Evolutionary conservation across 768 basidiomycete genomes (phyloP).

Genomic region (Boletus edulis): DNA sequence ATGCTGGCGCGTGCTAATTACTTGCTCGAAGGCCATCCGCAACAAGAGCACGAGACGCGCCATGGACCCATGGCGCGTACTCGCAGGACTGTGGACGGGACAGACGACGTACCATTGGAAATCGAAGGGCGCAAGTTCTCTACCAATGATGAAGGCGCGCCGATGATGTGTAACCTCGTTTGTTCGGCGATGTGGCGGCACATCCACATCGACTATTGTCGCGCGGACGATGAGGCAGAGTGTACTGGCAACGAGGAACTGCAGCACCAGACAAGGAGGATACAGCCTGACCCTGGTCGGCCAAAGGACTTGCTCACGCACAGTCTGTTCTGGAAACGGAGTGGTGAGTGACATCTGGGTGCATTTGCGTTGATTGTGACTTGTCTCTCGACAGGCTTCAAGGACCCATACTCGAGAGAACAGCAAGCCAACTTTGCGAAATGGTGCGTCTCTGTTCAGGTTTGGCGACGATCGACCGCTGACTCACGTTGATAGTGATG

Average conservation of each 20-base stretch:
- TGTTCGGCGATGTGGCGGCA: constrained; percentile 58
- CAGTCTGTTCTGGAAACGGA: constrained; percentile 58
- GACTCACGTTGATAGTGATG: neutral
- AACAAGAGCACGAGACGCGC: constrained; percentile 59
- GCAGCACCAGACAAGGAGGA: constrained; percentile 42
- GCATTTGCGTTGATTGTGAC: too few species aligned
- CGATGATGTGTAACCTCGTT: constrained; percentile 60
- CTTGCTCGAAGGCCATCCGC: constrained; percentile 45
- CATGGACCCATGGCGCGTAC: constrained; percentile 64
- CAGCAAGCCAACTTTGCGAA: too few species aligned
- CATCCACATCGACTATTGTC: constrained; percentile 55
- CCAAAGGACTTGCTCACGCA: constrained; percentile 57
- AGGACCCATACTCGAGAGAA: too few species aligned
- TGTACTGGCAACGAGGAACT: constrained; percentile 43
- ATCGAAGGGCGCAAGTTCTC: constrained; percentile 56
- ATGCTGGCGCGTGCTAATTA: neutral
- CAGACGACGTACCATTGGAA: constrained; percentile 48
- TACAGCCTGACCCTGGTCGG: constrained; percentile 45
- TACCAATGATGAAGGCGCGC: constrained; percentile 54
- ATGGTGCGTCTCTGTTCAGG: too few species aligned
- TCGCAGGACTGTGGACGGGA: constrained; percentile 54
- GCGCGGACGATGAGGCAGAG: constrained; percentile 32
- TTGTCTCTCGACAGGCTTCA: too few species aligned
- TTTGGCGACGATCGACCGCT: too few species aligned
- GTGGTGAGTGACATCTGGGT: constrained; percentile 35